These are phyloP conservation scores for Cystobasidium ongulense DNA, from an alignment of 768 basidiomycete genomes.

Conservation along the genomic window DNA sequence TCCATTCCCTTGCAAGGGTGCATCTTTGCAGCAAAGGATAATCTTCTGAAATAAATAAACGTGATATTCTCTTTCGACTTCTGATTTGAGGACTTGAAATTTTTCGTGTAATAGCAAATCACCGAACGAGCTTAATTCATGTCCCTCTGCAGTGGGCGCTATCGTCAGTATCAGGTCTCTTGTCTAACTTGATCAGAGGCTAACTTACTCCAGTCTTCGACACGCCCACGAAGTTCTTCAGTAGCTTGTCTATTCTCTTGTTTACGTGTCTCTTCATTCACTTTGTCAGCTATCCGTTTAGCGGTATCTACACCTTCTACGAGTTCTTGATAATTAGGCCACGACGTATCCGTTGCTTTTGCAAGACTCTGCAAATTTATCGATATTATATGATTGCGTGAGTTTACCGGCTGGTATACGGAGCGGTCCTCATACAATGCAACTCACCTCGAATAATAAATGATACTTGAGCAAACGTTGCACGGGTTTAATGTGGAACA, in stretches of 20 bases:
- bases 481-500: constrained; percentile 96
- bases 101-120: constrained; percentile 88
- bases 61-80: constrained; percentile 93
- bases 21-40: constrained; percentile 96
- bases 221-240: constrained; percentile 69
- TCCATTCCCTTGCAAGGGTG: constrained; percentile 57
- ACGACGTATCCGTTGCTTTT: constrained; percentile 45
- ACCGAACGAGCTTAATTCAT: constrained; percentile 88
- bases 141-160: constrained; percentile 62
- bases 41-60: constrained; percentile 99
- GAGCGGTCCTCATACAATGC: not conserved
- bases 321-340: constrained; percentile 69
- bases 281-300: constrained; percentile 85
- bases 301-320: constrained; percentile 74
- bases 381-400: not conserved
- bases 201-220: constrained; percentile 76
- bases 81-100: constrained; percentile 90
- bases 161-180: not conserved
- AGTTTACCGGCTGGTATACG: no score
- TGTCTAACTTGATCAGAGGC: not conserved
- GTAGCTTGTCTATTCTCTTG: constrained; percentile 87
- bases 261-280: constrained; percentile 88
- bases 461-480: constrained; percentile 99
- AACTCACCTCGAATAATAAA: constrained; percentile 64
- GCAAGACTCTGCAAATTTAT: constrained; percentile 39